phyloP scores from a whole-genome alignment of 768 basidiomycete species.

The Neoboletus brunneissimus region DNA sequence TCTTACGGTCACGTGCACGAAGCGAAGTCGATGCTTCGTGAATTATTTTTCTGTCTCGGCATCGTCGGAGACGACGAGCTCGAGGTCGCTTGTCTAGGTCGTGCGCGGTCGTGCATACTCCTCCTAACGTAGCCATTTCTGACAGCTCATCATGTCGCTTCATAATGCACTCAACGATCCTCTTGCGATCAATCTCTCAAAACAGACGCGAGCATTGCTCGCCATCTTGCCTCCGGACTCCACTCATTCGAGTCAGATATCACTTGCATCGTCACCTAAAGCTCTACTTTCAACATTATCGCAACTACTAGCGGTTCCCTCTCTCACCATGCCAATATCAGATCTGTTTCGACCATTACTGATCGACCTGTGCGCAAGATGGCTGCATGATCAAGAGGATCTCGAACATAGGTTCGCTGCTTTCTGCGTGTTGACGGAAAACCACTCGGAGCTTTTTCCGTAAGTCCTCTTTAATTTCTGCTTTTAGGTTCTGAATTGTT shows the following conservation, averaged over 20 bases:
- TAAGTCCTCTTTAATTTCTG: constrained; percentile 37
- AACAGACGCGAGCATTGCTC: constrained; percentile 51
- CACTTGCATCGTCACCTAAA: constrained; percentile 36
- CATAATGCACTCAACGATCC: constrained; percentile 44
- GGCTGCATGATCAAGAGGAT: constrained; percentile 58
- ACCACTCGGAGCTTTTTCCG: constrained; percentile 71
- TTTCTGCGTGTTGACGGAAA: constrained; percentile 61
- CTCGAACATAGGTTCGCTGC: constrained; percentile 54
- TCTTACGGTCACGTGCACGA: constrained; percentile 23
- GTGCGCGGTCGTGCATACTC: not conserved
- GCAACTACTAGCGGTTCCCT: constrained; percentile 54
- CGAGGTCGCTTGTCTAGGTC: not conserved
- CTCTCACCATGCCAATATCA: constrained; percentile 62
- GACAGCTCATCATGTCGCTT: constrained; percentile 9
- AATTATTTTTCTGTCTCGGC: constrained; percentile 5
- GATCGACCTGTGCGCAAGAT: constrained; percentile 76
- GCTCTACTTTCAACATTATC: constrained; percentile 58
- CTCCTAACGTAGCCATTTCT: not conserved
- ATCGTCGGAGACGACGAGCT: not conserved
- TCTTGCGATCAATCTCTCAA: constrained; percentile 53
- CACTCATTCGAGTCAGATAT: constrained; percentile 37
- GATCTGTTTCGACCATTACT: constrained; percentile 72
- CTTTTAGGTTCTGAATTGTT: not conserved
- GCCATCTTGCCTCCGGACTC: constrained; percentile 43
- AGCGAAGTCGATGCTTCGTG: not conserved